phyloP scores from a whole-genome alignment of 768 basidiomycete genomes.

The Auriscalpium microsporum region DNA sequence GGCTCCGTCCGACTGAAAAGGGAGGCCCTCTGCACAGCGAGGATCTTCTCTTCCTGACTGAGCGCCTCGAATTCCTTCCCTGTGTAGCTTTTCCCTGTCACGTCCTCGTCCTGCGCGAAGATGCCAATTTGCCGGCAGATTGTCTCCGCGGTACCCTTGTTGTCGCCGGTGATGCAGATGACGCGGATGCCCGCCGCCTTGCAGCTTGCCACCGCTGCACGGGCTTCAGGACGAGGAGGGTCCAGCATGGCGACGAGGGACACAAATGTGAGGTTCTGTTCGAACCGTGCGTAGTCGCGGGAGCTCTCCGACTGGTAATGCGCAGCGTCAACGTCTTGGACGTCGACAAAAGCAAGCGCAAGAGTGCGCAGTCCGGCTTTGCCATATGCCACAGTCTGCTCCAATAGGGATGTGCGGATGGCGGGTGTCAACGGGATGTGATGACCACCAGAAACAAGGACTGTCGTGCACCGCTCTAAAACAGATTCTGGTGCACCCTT shows the following conservation, averaged over 20 bases:
- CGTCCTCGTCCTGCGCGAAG: conserved; percentile 76
- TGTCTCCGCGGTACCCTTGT: conserved; percentile 95
- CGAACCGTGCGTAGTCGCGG: conserved; percentile 82
- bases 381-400: conserved; percentile 67
- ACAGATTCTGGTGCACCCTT: conserved; percentile 97
- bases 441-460: conserved; percentile 50
- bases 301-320: conserved; percentile 78
- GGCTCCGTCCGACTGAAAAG: conserved; percentile 94
- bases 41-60: conserved; percentile 69
- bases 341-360: conserved; percentile 81
- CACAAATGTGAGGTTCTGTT: conserved; percentile 87
- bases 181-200: conserved; percentile 90
- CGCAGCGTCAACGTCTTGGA: conserved; percentile 62
- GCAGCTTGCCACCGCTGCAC: conserved; percentile 80
- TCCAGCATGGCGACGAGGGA: conserved; percentile 97
- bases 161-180: conserved; percentile 96
- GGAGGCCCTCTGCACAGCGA: conserved; percentile 79
- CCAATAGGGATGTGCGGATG: conserved; percentile 52
- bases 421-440: conserved; percentile 55
- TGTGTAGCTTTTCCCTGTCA: conserved; percentile 93
- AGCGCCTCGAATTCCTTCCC: conserved; percentile 86
- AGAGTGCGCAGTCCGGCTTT: conserved; percentile 81
- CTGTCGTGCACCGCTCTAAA: conserved; percentile 77
- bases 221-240: conserved; percentile 92
- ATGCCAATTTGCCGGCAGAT: conserved; percentile 96